Percentiles rank a stretch among this genome's conserved stretches.
These are phyloP conservation scores for Boletus subluridellus DNA, from an alignment of 1,284 basidiomycete genomes.

Conservation along the genomic window DNA sequence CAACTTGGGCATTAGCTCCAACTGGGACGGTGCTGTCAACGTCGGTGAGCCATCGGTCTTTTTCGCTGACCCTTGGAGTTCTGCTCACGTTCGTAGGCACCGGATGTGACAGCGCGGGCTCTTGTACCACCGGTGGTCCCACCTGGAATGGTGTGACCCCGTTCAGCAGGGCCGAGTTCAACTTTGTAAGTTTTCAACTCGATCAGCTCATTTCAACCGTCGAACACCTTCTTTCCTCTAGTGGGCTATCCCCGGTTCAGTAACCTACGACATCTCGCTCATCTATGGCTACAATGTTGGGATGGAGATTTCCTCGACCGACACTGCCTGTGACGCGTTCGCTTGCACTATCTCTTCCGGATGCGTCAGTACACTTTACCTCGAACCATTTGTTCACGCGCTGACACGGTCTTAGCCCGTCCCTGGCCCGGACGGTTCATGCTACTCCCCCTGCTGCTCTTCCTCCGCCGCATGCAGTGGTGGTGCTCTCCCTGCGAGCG, in stretches of 20 bases:
- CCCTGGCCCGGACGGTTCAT: conserved; percentile 24
- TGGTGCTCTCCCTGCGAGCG: conserved; percentile 29
- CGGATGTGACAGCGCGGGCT: no score
- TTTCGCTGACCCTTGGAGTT: no score
- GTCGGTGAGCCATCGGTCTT: no score
- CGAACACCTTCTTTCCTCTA: conserved; percentile 3
- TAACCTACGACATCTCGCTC: no score
- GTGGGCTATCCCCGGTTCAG: conserved; percentile 28
- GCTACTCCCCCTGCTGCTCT: conserved; percentile 34
- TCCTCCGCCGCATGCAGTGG: conserved; percentile 21
- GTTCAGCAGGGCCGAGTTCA: conserved; percentile 35
- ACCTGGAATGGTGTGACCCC: no score
- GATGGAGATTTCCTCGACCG: no score
- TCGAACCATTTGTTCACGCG: background rate
- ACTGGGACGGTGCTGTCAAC: no score
- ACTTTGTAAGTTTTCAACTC: conserved; percentile 16
- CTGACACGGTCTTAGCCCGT: conserved; percentile 10
- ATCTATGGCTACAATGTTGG: no score
- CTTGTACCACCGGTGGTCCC: no score
- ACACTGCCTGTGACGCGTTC: background rate
- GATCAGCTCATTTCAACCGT: background rate
- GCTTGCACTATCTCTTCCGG: conserved; percentile 32
- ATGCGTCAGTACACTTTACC: conserved; percentile 20
- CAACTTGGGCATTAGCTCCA: no score
- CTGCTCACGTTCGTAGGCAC: no score